These are phyloP conservation scores for Pilobolus umbonatus DNA, from an alignment of 192 early-diverging fungal species.

Conservation along the genomic window DNA sequence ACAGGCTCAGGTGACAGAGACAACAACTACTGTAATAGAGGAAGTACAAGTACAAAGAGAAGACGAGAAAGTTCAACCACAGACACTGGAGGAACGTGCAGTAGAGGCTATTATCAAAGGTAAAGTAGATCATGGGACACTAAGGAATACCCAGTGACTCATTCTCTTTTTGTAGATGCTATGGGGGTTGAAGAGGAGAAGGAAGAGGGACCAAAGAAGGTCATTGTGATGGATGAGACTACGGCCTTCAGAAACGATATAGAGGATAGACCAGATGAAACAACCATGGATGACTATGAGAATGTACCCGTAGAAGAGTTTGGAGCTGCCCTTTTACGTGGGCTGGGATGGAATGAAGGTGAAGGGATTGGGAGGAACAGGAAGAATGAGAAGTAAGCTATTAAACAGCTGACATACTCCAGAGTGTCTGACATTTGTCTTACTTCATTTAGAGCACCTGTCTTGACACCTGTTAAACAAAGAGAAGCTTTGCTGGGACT, in stretches of 20 bases:
- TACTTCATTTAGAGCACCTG: conserved; percentile 12
- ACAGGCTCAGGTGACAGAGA: not conserved
- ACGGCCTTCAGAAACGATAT: conserved; percentile 64
- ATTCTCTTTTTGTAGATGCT: conserved; percentile 14
- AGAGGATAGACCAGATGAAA: conserved; percentile 54
- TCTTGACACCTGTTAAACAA: conserved; percentile 32
- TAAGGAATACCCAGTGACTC: not conserved
- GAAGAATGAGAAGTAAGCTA: conserved; percentile 20
- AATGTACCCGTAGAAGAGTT: conserved; percentile 85
- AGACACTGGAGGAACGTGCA: conserved; percentile 39
- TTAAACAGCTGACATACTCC: not conserved
- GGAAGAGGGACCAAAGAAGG: conserved; percentile 14
- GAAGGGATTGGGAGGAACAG: conserved; percentile 33
- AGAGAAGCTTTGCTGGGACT: conserved; percentile 75
- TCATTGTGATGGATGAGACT: conserved; percentile 38
- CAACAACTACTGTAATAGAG: not conserved
- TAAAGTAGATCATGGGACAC: conserved; percentile 9
- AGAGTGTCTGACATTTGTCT: not conserved
- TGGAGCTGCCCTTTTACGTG: conserved; percentile 79
- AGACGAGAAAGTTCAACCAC: not conserved
- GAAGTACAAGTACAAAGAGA: not conserved
- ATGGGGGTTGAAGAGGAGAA: conserved; percentile 13
- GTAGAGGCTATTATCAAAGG: conserved; percentile 42
- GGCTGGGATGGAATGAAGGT: conserved; percentile 88
- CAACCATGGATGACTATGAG: conserved; percentile 72